Percentiles rank a stretch among this genome's conserved stretches.
These are phyloP conservation scores for Lactarius hatsudake DNA, from an alignment of 768 basidiomycete species.

Conservation along the genomic window DNA sequence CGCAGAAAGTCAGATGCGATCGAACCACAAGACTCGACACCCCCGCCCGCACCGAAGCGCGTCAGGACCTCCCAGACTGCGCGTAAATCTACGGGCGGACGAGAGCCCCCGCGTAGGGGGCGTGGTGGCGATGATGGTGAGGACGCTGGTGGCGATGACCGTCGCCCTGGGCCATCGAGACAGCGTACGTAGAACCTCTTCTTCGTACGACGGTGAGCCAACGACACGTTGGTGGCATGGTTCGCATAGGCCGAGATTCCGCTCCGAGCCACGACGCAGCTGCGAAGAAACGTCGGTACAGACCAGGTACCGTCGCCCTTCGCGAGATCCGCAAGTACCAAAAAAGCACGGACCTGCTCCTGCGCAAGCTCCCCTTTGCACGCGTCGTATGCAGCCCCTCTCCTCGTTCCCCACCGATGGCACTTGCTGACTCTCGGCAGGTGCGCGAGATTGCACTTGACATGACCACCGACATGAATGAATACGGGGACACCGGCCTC, in stretches of 20 bases:
- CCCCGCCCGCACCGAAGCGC: slow-evolving; percentile 44
- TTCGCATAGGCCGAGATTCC: slow-evolving; percentile 7
- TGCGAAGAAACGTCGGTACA: slow-evolving; percentile 52
- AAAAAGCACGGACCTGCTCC: slow-evolving; percentile 84
- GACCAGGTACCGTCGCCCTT: slow-evolving; percentile 87
- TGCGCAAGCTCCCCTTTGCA: slow-evolving; percentile 88
- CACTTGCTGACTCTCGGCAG: slow-evolving; percentile 39
- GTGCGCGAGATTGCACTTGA: slow-evolving; percentile 94
- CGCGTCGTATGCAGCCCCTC: slow-evolving; percentile 64
- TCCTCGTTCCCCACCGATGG: neutral
- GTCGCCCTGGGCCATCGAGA: slow-evolving; percentile 20
- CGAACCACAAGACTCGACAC: slow-evolving; percentile 41
- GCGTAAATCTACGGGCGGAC: slow-evolving; percentile 76
- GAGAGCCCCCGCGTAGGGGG: slow-evolving; percentile 15
- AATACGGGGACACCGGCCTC: slow-evolving; percentile 57
- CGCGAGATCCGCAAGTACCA: slow-evolving; percentile 95
- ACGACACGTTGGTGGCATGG: slow-evolving; percentile 9
- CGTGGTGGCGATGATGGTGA: neutral
- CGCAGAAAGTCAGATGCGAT: slow-evolving; percentile 30
- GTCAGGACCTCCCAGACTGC: slow-evolving; percentile 53
- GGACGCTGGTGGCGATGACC: slow-evolving; percentile 2
- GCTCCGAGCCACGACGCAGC: slow-evolving; percentile 37
- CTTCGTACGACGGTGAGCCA: neutral
- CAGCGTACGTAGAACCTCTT: slow-evolving; percentile 16
- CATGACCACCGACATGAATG: slow-evolving; percentile 76